Conservation (phyloP, 805 yeast genomes). For the Yarrowia porcina region DNA sequence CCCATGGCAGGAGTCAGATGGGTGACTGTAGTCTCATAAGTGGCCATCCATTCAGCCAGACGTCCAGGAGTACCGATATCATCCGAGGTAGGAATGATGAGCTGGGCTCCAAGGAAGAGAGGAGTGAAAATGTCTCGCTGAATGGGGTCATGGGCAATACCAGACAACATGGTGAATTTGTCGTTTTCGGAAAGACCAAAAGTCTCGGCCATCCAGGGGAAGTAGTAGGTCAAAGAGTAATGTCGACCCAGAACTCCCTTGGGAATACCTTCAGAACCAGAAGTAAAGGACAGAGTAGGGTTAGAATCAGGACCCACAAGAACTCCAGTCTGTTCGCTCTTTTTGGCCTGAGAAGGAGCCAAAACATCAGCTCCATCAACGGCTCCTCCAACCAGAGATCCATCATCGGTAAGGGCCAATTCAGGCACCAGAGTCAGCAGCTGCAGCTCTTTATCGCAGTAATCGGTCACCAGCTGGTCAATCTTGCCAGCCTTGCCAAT, state of each 20-base stretch:
- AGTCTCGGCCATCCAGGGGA: constrained; percentile 96
- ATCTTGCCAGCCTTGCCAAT: constrained; percentile 85
- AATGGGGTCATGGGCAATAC: constrained; percentile 98
- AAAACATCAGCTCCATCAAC: constrained; percentile 48
- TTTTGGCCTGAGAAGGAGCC: constrained; percentile 45
- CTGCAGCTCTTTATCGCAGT: constrained; percentile 66
- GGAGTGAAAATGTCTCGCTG: constrained; percentile 99
- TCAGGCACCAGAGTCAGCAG: constrained; percentile 73
- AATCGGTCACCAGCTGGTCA: constrained; percentile 73
- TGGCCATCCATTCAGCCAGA: constrained; percentile 95
- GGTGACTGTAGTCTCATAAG: constrained; percentile 87
- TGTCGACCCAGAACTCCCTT: constrained; percentile 99
- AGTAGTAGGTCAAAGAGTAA: constrained; percentile 92
- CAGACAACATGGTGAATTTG: constrained; percentile 94
- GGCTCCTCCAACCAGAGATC: constrained; percentile 54
- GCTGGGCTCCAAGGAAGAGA: constrained; percentile 87
- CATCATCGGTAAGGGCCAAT: constrained; percentile 73
- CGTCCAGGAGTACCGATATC: constrained; percentile 99
- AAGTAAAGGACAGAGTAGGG: constrained; percentile 94
- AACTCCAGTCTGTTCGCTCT: constrained; percentile 72
- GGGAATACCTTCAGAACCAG: constrained; percentile 98
- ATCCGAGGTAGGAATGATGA: constrained; percentile 91
- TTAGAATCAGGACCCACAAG: constrained; percentile 96
- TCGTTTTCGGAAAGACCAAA: constrained; percentile 77
- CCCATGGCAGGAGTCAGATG: constrained; percentile 99